phyloP scores from a whole-genome alignment of 352 stramenopile genomes.

The Pythium volutum region DNA sequence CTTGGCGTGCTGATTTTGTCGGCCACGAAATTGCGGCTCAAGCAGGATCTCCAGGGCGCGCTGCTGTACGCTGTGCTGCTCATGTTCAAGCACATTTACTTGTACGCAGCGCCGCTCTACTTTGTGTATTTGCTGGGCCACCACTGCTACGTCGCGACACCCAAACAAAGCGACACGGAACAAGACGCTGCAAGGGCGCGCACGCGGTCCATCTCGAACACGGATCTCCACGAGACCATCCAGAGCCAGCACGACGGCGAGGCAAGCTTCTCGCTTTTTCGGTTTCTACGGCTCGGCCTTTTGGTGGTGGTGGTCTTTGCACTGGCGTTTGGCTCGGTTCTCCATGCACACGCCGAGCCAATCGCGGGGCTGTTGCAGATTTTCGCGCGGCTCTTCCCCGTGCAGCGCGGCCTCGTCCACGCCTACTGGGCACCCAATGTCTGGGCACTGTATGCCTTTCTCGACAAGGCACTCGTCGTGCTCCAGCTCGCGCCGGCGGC shows the following conservation, averaged over 20 bases:
- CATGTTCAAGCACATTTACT: slow-evolving; percentile 98
- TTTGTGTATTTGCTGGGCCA: slow-evolving; percentile 94
- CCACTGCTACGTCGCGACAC: slow-evolving; percentile 73
- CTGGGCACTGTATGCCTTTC: slow-evolving; percentile 95
- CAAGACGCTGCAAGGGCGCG: slow-evolving; percentile 18
- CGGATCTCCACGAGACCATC: slow-evolving; percentile 64
- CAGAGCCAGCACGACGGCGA: slow-evolving; percentile 57
- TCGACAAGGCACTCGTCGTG: slow-evolving; percentile 80
- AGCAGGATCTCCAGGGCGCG: slow-evolving; percentile 85
- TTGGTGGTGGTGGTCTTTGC: slow-evolving; percentile 85
- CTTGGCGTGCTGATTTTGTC: slow-evolving; percentile 93
- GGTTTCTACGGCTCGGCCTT: slow-evolving; percentile 81
- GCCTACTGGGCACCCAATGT: slow-evolving; percentile 99
- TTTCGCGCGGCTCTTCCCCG: slow-evolving; percentile 93
- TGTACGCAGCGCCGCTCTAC: slow-evolving; percentile 94
- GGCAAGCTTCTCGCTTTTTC: slow-evolving; percentile 47
- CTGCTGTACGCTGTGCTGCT: slow-evolving; percentile 91
- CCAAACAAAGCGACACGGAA: slow-evolving; percentile 17
- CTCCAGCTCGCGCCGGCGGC: slow-evolving; percentile 26
- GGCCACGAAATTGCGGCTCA: slow-evolving; percentile 71
- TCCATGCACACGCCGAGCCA: slow-evolving; percentile 45
- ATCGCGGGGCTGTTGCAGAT: slow-evolving; percentile 86
- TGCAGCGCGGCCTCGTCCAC: slow-evolving; percentile 95
- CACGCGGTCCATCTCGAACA: slow-evolving; percentile 72
- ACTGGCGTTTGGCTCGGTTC: slow-evolving; percentile 74